These are phyloP conservation scores for Quercus robur DNA, from an alignment of 306 rosid genomes.

Conservation along the genomic window DNA sequence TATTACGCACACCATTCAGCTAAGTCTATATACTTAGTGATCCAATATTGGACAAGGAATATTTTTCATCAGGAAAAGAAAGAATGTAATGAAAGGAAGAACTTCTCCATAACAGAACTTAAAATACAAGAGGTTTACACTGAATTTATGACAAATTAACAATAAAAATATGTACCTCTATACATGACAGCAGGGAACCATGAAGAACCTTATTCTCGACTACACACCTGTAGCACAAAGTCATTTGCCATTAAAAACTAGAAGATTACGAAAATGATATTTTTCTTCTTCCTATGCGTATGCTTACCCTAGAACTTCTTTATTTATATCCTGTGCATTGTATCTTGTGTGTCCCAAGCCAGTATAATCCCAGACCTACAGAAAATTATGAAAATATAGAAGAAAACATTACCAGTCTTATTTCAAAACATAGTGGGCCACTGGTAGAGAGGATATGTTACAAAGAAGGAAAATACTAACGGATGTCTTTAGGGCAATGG, in stretches of 20 bases:
- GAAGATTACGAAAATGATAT: background rate
- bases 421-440: background rate
- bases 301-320: constrained; percentile 80
- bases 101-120: no score
- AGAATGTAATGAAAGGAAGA: no score
- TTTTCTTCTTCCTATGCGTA: background rate
- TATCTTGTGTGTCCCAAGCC: constrained; percentile 86
- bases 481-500: no score
- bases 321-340: constrained; percentile 71
- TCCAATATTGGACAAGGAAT: no score
- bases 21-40: no score
- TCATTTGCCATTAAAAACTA: constrained; percentile 25
- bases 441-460: background rate
- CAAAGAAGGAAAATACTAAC: background rate
- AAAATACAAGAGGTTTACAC: background rate
- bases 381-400: constrained; percentile 6
- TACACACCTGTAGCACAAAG: constrained; percentile 60
- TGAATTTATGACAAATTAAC: background rate
- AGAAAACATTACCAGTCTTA: background rate
- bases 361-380: constrained; percentile 93
- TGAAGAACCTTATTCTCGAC: constrained; percentile 92
- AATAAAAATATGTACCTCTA: constrained; percentile 58
- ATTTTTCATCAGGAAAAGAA: no score
- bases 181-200: constrained; percentile 64
- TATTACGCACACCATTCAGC: no score